Conservation (phyloP, 2,329 filamentous ascomycete species). For the Cordyceps cateniannulata region DNA sequence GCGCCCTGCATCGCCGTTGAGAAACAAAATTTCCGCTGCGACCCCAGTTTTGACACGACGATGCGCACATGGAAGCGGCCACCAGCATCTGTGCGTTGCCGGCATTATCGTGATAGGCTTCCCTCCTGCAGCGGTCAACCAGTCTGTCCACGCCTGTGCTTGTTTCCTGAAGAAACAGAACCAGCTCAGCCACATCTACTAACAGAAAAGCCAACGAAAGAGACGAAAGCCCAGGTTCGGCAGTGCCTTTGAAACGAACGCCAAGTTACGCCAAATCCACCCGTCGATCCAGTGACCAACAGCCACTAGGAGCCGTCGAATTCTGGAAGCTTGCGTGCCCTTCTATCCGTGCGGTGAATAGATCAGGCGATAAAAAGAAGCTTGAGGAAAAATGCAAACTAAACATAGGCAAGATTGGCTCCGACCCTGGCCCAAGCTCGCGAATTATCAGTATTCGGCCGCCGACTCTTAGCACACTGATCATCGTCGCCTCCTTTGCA, state of each 20-base stretch:
- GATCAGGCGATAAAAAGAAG: not conserved
- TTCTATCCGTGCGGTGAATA: not conserved
- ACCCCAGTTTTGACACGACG: not conserved
- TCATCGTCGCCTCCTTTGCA: not conserved
- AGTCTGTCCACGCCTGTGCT: not conserved
- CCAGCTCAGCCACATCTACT: not conserved
- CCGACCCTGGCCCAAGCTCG: not conserved
- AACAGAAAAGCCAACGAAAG: not conserved
- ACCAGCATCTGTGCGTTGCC: conserved; percentile 5
- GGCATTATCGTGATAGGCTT: conserved; percentile 4
- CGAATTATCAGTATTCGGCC: not conserved
- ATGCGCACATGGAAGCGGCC: conserved; percentile 1
- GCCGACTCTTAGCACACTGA: not conserved
- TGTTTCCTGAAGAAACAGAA: not conserved
- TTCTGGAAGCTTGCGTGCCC: not conserved
- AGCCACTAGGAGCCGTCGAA: not conserved
- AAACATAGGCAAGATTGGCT: not conserved
- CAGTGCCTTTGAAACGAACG: not conserved
- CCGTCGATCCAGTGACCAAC: not conserved
- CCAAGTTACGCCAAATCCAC: not conserved
- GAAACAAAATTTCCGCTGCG: not conserved
- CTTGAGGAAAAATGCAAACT: not conserved
- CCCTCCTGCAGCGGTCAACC: not conserved
- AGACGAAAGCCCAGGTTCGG: not conserved
- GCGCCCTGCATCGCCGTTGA: conserved; percentile 3